These are phyloP conservation scores for Lathyrus oleraceus DNA, from an alignment of 306 rosid genomes.

Conservation along the genomic window DNA sequence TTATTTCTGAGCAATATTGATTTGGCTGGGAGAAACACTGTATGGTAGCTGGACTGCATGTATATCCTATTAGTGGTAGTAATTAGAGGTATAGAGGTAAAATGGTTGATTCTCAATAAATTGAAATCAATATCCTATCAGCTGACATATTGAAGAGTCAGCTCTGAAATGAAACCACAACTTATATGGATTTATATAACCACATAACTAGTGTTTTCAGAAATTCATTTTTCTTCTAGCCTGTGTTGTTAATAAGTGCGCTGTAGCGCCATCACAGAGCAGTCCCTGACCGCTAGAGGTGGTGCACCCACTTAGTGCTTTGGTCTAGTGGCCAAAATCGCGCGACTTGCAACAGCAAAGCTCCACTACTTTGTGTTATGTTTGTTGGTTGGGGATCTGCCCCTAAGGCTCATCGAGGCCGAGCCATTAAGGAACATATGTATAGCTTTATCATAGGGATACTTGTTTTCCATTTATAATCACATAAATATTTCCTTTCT, in stretches of 20 bases:
- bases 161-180: background rate
- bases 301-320: background rate
- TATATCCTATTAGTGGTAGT: conserved; percentile 28
- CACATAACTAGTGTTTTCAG: background rate
- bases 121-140: background rate
- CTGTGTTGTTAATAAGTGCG: background rate
- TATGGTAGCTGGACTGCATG: conserved; percentile 16
- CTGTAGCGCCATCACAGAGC: background rate
- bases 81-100: conserved; percentile 13
- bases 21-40: conserved; percentile 15
- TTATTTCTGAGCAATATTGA: conserved; percentile 6
- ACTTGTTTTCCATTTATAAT: background rate
- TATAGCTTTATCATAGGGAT: background rate
- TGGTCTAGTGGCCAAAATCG: background rate
- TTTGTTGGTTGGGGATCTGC: background rate
- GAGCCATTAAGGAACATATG: background rate
- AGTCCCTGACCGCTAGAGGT: background rate
- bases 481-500: background rate
- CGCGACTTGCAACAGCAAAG: background rate
- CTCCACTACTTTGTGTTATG: background rate
- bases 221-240: conserved; percentile 14
- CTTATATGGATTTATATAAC: conserved; percentile 15
- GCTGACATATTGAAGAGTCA: background rate
- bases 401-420: background rate
- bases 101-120: background rate